phyloP scores from a whole-genome alignment of 306 rosid species.

The Malus fusca region DNA sequence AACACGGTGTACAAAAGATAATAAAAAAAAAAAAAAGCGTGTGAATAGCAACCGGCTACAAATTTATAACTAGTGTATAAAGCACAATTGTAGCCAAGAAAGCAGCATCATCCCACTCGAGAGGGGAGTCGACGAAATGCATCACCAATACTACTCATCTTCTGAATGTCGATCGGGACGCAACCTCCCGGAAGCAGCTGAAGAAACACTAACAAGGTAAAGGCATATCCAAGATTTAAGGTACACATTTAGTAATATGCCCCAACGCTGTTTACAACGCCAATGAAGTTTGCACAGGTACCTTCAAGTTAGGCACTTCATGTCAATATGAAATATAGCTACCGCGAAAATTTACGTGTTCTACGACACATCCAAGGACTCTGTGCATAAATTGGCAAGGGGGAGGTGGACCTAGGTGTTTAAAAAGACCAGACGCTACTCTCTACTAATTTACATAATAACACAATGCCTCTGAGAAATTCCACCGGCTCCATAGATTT shows the following conservation, averaged over 20 bases:
- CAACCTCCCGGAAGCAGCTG: not conserved
- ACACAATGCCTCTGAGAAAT: constrained; percentile 33
- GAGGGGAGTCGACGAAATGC: not conserved
- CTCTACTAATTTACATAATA: constrained; percentile 57
- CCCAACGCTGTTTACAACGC: constrained; percentile 4
- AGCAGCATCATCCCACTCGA: not conserved
- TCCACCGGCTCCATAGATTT: constrained; percentile 21
- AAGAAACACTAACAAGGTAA: not conserved
- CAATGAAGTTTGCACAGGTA: not conserved
- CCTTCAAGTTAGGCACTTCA: constrained; percentile 1
- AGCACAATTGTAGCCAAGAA: not conserved
- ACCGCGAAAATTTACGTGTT: constrained; percentile 1
- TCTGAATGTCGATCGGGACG: not conserved
- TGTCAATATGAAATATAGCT: constrained; percentile 2
- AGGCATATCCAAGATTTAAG: not conserved
- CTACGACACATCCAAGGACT: not conserved
- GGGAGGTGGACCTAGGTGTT: not conserved
- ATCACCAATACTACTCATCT: not conserved
- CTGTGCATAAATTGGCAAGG: not conserved
- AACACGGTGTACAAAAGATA: too few species aligned
- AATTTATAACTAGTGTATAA: too few species aligned
- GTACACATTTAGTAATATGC: not conserved
- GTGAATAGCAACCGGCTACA: too few species aligned
- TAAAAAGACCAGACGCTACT: not conserved
- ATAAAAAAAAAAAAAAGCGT: too few species aligned